Evolutionary conservation across 202 grass and related monocot genomes (phyloP).

Genomic region (Musa balbisiana): DNA sequence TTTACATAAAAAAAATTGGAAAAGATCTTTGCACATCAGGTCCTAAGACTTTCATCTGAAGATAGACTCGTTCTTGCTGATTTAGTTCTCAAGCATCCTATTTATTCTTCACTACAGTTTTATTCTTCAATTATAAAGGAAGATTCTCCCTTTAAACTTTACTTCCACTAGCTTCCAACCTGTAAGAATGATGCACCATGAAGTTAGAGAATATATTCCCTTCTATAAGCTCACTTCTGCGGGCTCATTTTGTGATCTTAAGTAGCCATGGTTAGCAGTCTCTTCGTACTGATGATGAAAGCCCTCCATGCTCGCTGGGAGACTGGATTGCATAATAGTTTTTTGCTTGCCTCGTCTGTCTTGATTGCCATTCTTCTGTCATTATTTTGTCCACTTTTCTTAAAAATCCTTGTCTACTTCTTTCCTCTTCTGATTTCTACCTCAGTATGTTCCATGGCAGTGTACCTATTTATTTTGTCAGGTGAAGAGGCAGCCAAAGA

Average conservation of each 20-base stretch:
- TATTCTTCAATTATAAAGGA: conserved; percentile 5
- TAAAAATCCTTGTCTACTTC: conserved; percentile 40
- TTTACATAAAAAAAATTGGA: not conserved
- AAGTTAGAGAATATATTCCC: conserved; percentile 38
- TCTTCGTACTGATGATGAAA: conserved; percentile 7
- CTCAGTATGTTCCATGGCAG: conserved; percentile 38
- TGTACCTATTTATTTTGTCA: conserved; percentile 30
- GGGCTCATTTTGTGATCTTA: conserved; percentile 10
- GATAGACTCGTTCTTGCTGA: not conserved
- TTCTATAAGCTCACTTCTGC: conserved; percentile 22
- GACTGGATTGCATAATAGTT: not conserved
- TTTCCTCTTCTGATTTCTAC: conserved; percentile 60
- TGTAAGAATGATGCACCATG: conserved; percentile 26
- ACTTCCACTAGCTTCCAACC: conserved; percentile 14
- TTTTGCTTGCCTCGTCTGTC: conserved; percentile 5
- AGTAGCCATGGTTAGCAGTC: conserved; percentile 21
- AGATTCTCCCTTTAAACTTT: conserved; percentile 26
- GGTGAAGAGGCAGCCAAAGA: conserved; percentile 33
- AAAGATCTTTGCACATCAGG: not conserved
- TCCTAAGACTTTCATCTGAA: not conserved
- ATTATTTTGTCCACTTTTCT: conserved; percentile 22
- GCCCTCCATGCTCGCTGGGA: not conserved
- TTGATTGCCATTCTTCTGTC: not conserved
- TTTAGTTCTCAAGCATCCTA: not conserved
- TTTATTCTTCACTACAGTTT: conserved; percentile 6